Base-by-base conservation (phyloP, 305 asterid species). In the Stenogyne calaminthoides region DNA sequence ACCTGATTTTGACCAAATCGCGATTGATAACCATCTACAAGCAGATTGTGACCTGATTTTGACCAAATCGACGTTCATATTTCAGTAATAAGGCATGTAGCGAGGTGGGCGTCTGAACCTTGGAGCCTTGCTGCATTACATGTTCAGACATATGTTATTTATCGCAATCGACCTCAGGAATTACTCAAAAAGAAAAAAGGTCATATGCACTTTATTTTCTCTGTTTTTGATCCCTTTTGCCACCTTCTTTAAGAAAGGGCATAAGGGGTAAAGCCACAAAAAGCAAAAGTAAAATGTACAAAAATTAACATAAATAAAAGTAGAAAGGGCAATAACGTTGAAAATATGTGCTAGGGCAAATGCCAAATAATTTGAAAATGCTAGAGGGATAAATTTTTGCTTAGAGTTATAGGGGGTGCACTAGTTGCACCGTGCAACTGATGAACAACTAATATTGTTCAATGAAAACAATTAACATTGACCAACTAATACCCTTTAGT, bases 31-130 rank as follows among this genome's bases (percentile, higher is more conserved):
- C 56, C 40, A 16, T 56, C 39, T 40, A 52, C 66, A 27, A 65
- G 37, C 54, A 14, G 54, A n/a, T 15, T 25, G 11, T n/a, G 67
- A 61, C 29, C 6, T 47, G 22, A 52, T 25, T 15, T 7, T 12
- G 46, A 29, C 61, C 65, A 11, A 55, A 36, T 34, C 15, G 62
- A 36, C 36, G 1, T 12, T 12, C 29, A 6, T 47, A 40, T 40
- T 68, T 84, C 76, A 86, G 78, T 80, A 81, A 71, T 88, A 86
- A 9, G 93, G 87, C 89, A 82, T 84, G 84, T 84, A 81, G 75
- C 91, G 89, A 7, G 66, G 19, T 5, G 91, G 81, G 18, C 93
- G 82, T 82, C 93, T 82, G 84, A 84, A 86, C 79, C 93, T 82
- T 51, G 93, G 93, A 54, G 58, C 70, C 54, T 64, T 64, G 36